Base-by-base conservation (phyloP, 2,329 filamentous ascomycete species). In the Sporothrix curviconia region DNA sequence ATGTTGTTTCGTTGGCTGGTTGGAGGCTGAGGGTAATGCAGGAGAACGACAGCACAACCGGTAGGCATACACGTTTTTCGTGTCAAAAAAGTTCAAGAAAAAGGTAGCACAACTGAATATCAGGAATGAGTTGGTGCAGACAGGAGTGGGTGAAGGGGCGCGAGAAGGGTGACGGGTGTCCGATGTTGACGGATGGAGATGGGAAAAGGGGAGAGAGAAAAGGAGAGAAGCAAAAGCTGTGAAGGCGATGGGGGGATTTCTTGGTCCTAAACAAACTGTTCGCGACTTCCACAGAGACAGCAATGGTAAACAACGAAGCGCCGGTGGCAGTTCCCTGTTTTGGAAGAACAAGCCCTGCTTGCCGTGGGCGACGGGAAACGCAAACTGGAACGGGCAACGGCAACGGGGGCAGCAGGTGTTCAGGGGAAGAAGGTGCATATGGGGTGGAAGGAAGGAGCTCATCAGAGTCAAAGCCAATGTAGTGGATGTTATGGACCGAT, bases 21-120 rank as follows among this genome's bases (percentile, higher is more conserved):
- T 47, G 39, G 34, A 43, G 28, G n/a, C 12, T 22, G 47, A 54
- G 40, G 25, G 11, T 12, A 56, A 4, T 14, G 19, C 17, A 22
- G 46, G 28, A 28, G n/a, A 30, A 28, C 54, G 32, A 37, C 50
- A 37, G 46, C 36, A 32, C 24, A 55, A 44, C 52, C 36, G 46
- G 19, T 61, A 63, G 53, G 46, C 58, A 61, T 61, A 58, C 47
- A 57, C 58, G 56, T 50, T 32, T n/a, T 44, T 47, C 37, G 58
- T 58, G 56, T 61, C 61, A 59, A 63, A 62, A 63, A 61, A 44
- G 60, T 63, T 61, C 61, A 60, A 63, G 61, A 56, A 63, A 60
- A 63, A 37, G 17, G 42, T 14, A 30, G 39, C 25, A 24, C 11
- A 22, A 8, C 34, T 49, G 51, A 57, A 36, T n/a, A n/a, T n/a